Percentiles rank a stretch among this genome's conserved stretches.
Evolutionary conservation across 148 eudicot genomes (phyloP).

Genomic region (Pouteria glomerata): DNA sequence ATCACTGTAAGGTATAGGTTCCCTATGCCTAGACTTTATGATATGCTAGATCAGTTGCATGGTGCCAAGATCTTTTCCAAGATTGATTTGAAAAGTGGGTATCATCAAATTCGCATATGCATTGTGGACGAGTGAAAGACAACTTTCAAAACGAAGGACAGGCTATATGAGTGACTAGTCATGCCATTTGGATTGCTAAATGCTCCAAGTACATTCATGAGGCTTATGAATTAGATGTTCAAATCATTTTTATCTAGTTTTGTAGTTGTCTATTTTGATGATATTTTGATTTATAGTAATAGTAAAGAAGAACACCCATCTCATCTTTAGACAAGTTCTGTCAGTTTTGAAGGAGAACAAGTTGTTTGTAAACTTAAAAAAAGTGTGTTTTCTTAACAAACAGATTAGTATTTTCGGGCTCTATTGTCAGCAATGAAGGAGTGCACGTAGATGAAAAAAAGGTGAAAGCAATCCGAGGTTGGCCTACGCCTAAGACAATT

Average conservation of each 20-base stretch:
- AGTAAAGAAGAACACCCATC: background rate
- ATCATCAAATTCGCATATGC: background rate
- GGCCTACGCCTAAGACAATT: background rate
- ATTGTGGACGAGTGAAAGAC: background rate
- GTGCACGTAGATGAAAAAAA: background rate
- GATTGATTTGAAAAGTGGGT: conserved; percentile 4
- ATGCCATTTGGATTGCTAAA: background rate
- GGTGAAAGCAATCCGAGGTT: background rate
- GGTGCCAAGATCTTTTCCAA: background rate
- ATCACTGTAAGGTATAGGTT: too few relatives aligned
- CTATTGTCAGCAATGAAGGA: background rate
- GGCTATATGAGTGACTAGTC: background rate
- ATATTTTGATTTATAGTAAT: background rate
- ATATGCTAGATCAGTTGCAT: too few relatives aligned
- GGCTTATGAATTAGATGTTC: background rate
- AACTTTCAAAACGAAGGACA: background rate
- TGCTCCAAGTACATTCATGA: background rate
- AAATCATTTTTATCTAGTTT: background rate
- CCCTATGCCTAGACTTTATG: too few relatives aligned
- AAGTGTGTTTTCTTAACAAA: background rate
- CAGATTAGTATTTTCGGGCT: background rate
- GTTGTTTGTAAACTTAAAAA: background rate
- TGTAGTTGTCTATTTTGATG: background rate
- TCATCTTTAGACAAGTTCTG: background rate
- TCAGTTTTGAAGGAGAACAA: background rate